Conservation (phyloP, 1,139 yeast genomes). For the Suhomyces guaymorum region DNA sequence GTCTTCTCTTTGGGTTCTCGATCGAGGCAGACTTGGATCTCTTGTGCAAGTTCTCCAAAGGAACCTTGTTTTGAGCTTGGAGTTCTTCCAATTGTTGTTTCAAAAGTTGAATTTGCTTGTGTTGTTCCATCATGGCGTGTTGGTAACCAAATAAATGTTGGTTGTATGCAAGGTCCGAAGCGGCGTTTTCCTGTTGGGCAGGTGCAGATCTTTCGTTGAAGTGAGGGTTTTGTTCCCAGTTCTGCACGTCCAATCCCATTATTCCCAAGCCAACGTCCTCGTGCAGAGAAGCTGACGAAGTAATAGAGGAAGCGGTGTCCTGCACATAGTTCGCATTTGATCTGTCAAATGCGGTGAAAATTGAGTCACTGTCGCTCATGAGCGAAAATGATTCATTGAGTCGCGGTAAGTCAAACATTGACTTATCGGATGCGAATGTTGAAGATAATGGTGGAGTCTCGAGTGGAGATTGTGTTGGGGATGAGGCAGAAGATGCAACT, state of each 20-base stretch:
- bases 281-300: conserved; percentile 2
- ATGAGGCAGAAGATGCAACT: conserved; percentile 8
- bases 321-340: conserved; percentile 16
- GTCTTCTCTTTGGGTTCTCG: conserved; percentile 25
- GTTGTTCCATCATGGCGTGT: conserved; percentile 28
- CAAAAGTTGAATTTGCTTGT: conserved; percentile 27
- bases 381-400: conserved; percentile 17
- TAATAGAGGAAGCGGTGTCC: conserved; percentile 6
- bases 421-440: conserved; percentile 5
- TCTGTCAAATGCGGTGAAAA: conserved; percentile 16
- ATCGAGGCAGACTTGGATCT: conserved; percentile 28
- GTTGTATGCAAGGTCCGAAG: conserved; percentile 13
- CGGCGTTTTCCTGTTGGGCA: conserved; percentile 6
- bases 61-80: conserved; percentile 10
- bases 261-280: conserved; percentile 28
- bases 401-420: conserved; percentile 18
- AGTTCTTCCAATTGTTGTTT: conserved; percentile 25
- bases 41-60: conserved; percentile 19
- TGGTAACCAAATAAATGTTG: conserved; percentile 25
- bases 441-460: conserved; percentile 8
- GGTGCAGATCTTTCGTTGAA: conserved; percentile 5
- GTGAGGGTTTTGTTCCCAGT: conserved; percentile 14
- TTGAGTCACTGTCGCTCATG: conserved; percentile 15
- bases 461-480: conserved; percentile 13
- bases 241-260: conserved; percentile 21